Conservation (phyloP, 192 early-diverging fungal genomes). For the Gaertneriomyces semiglobifer region DNA sequence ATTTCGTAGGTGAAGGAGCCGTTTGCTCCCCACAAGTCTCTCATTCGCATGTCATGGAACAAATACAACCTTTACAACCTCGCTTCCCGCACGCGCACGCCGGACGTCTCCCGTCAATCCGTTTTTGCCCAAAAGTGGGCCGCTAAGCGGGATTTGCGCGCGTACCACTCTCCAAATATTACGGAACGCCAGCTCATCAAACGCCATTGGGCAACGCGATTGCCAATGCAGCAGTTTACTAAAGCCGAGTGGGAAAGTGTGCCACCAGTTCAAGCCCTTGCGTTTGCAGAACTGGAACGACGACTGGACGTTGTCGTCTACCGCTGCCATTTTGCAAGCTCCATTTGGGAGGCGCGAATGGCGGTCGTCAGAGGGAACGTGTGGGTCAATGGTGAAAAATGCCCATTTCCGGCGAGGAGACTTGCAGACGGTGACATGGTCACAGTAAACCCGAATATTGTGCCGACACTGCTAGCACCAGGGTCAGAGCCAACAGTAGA, state of each 20-base stretch:
- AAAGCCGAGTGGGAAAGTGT: conserved; percentile 32
- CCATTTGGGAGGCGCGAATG: conserved; percentile 80
- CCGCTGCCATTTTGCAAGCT: conserved; percentile 83
- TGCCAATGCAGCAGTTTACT: conserved; percentile 38
- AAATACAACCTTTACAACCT: conserved; percentile 87
- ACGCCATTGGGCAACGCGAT: conserved; percentile 38
- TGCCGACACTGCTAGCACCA: conserved; percentile 42
- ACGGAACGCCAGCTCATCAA: conserved; percentile 70
- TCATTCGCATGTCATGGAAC: conserved; percentile 95
- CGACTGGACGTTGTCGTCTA: conserved; percentile 92
- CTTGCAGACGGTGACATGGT: conserved; percentile 89
- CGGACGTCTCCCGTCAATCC: conserved; percentile 43
- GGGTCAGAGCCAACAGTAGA: not conserved
- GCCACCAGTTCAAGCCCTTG: conserved; percentile 59
- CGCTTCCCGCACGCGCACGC: conserved; percentile 47
- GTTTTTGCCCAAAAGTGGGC: conserved; percentile 94
- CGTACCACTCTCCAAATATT: conserved; percentile 90
- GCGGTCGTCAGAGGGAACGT: conserved; percentile 84
- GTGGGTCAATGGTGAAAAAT: conserved; percentile 85
- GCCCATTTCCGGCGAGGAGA: conserved; percentile 71
- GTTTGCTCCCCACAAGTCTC: conserved; percentile 45
- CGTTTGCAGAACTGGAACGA: conserved; percentile 86
- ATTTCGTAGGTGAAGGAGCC: conserved; percentile 31
- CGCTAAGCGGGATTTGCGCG: conserved; percentile 86
- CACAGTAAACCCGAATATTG: conserved; percentile 70